Evolutionary conservation across 768 basidiomycete genomes (phyloP), one percentile per base, ranked within the genome.

Genomic region (Lactarius indigo): DNA sequence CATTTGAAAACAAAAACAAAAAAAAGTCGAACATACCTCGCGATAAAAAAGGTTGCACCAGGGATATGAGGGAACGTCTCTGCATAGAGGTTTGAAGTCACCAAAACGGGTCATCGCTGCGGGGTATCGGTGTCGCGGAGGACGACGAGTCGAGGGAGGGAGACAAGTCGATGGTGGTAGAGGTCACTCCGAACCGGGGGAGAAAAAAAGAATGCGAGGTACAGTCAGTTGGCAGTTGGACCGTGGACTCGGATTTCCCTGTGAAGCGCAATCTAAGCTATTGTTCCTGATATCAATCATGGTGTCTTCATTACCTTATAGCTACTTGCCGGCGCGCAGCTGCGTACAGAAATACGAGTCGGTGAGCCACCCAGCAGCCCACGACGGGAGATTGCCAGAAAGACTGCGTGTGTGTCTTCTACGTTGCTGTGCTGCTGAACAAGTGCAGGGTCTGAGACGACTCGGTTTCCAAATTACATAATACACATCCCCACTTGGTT

Each of bases 21-120:
- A 30, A 62, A 64, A 39, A 9, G 65, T 65, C 31, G 72, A 60
- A 73, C 79, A 70, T 26, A 94, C 88, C 82, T 96, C 94, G 66
- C 85, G 85, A 79, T 94, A 94, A 79, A 96, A 96, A 71, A 97
- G 87, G 75, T 97, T 97, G 79, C 96, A 98, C 86, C 92, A 91
- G 0, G 95, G 86, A 74, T 96, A 90, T 56, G 89, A 91, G 1
- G 92, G 92, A 10, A 84, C 84, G 52, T 84, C 77, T 50, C 80
- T 78, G 76, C 93, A 94, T 60, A 91, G 79, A 23, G 84, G 78
- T 73, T 80, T 75, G 76, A 91, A 93, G 73, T 91, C 88, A 66
- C 91, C 91, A 75, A 93, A 92, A 69, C 78, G 79, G 69, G 82
- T 81, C 88, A 85, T 83, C 37, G 71, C 71, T 59, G 44, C 7